Evolutionary conservation across 768 basidiomycete genomes (phyloP), one percentile per base, ranked within the genome.

Genomic region (Tricholoma saponaceum): DNA sequence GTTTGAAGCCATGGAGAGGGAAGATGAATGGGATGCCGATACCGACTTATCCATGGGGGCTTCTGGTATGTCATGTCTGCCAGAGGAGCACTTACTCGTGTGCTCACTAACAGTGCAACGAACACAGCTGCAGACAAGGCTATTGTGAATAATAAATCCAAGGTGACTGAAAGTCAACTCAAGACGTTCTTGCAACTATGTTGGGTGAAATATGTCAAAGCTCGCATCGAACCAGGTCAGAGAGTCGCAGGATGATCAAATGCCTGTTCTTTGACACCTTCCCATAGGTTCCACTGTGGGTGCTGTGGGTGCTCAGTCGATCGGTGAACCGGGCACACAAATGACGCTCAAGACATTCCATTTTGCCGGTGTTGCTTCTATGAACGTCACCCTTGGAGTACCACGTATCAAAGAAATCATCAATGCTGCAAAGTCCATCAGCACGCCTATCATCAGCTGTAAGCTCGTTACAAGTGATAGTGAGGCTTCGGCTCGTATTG

Each of bases 301-400:
- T 26, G 97, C 97, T 28, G 94, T 99, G 41, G 97, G 96, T 4
- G 97, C 97, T 5, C 97, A 99, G 68, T 98, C 97, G 1, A 98
- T 99, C 62, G 97, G 97, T 66, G 97, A 99, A 73, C 97, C 97
- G 1, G 97, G 96, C 41, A 99, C 97, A 0, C 97, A 99, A 69
- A 99, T 99, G 97, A 98, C 96, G 1, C 73, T 98, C 62, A 98
- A 98, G 75, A 98, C 97, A 56, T 99, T 99, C 85, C 97, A 99
- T 80, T 99, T 98, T 73, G 97, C 97, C 65, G 97, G 97, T 76
- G 96, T 99, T 60, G 97, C 97, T 7, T 96, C 95, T 35, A 99
- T 98, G 97, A 98, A 98, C 74, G 94, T 99, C 61, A 99, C 97
- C 0, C 84, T 98, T 35, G 97, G 97, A 73, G 97, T 98, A n/a